phyloP scores from a whole-genome alignment of 2,329 filamentous ascomycete species.

The Ophiocordyceps camponoti-leonardi region DNA sequence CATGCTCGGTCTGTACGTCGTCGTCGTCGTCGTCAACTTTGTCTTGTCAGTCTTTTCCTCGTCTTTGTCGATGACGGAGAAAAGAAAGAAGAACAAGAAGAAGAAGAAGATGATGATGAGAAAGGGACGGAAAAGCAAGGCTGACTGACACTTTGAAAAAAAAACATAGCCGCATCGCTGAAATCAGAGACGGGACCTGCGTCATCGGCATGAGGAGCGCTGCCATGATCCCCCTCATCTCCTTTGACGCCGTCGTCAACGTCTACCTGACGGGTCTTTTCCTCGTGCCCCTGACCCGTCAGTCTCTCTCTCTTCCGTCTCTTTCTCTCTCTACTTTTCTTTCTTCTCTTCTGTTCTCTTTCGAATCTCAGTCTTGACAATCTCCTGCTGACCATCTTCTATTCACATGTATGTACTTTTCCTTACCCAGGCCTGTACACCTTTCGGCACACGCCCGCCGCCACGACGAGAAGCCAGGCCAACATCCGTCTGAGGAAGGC shows the following conservation, averaged over 20 bases:
- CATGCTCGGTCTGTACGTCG: conserved; percentile 27
- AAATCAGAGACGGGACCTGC: conserved; percentile 35
- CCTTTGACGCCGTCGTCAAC: conserved; percentile 43
- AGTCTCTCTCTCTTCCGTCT: conserved; percentile 36
- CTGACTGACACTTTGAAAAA: no score
- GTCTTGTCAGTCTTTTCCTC: conserved; percentile 35
- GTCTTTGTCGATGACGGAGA: no score
- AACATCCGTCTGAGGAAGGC: conserved; percentile 29
- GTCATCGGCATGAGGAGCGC: conserved; percentile 43
- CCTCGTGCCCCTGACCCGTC: conserved; percentile 39
- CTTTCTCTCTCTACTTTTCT: no score
- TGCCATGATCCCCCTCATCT: conserved; percentile 43
- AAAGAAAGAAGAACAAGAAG: no score
- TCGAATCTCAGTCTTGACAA: no score
- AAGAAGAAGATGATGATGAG: no score
- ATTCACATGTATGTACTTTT: no score
- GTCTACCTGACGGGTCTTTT: conserved; percentile 48
- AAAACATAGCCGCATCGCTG: conserved; percentile 40
- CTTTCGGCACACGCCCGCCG: conserved; percentile 21
- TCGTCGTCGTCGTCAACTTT: conserved; percentile 40
- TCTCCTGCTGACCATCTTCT: no score
- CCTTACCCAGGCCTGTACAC: conserved; percentile 36
- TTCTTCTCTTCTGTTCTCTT: no score
- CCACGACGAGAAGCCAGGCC: conserved; percentile 18
- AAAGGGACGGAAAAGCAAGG: no score